A percentile compares a stretch with the other conserved stretches of the same genome.
These are phyloP conservation scores for Paracoccidioides lutzii DNA, from an alignment of 2,329 filamentous ascomycete species.

Conservation along the genomic window DNA sequence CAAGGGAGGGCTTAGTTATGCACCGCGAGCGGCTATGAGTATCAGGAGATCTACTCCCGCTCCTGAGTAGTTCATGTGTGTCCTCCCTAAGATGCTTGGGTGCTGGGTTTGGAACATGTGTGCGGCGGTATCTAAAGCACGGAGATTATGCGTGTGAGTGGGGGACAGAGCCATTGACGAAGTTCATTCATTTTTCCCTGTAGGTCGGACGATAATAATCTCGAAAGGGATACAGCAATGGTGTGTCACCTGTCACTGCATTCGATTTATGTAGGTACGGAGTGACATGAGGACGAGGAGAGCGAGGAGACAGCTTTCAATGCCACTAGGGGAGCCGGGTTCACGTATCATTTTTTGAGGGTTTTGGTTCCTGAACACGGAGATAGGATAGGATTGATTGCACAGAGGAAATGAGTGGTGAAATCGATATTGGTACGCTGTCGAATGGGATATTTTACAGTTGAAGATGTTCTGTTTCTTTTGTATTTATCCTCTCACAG, in stretches of 20 bases:
- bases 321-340: neutral
- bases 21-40: neutral
- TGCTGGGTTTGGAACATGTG: neutral
- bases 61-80: neutral
- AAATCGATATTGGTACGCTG: no score
- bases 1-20: neutral
- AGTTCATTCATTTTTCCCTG: neutral
- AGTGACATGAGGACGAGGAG: neutral
- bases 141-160: no score
- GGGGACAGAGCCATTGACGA: no score
- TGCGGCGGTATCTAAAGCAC: neutral
- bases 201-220: neutral
- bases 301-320: neutral
- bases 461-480: no score
- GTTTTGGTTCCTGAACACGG: no score
- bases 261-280: conserved; percentile 1
- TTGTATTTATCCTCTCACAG: no score
- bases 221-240: neutral
- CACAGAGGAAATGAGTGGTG: no score
- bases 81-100: neutral
- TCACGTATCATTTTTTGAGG: no score
- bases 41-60: neutral
- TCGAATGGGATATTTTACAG: no score
- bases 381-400: no score
- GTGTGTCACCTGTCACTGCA: neutral